These are phyloP conservation scores for Tetradesmus obliquus DNA, from an alignment of 139 green algal species.

Conservation along the genomic window DNA sequence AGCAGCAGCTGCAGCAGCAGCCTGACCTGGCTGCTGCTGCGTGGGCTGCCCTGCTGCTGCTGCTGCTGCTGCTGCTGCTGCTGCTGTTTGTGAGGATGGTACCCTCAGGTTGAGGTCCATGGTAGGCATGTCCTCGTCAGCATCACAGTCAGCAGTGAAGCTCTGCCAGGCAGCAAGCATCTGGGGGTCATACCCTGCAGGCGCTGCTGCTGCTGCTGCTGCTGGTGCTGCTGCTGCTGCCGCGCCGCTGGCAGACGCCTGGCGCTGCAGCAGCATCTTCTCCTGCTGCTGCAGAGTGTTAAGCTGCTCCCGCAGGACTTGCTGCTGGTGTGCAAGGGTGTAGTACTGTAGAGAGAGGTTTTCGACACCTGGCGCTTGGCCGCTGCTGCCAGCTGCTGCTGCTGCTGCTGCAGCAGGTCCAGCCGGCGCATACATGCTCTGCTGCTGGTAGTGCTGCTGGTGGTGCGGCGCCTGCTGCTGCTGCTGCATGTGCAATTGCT, in stretches of 20 bases:
- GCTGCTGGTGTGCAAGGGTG: not conserved
- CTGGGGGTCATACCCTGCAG: not conserved
- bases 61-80: not conserved
- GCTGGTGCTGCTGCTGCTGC: not conserved
- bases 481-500: not conserved
- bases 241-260: not conserved
- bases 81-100: slow-evolving; percentile 1
- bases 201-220: not conserved
- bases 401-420: not conserved
- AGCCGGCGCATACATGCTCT: not conserved
- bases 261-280: not conserved
- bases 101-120: not conserved
- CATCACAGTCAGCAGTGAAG: slow-evolving; percentile 9
- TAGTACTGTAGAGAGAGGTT: slow-evolving; percentile 31
- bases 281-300: slow-evolving; percentile 26
- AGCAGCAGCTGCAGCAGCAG: not conserved
- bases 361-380: not conserved
- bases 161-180: slow-evolving; percentile 10
- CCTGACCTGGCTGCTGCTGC: slow-evolving; percentile 12
- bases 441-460: not conserved
- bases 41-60: not conserved
- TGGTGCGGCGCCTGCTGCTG: not conserved
- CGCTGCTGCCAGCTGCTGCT: not conserved
- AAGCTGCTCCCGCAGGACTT: slow-evolving; percentile 22
- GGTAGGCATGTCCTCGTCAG: not conserved